phyloP scores from a whole-genome alignment of 2,329 filamentous ascomycete species.

The Aspergillus pseudoviridinutans region DNA sequence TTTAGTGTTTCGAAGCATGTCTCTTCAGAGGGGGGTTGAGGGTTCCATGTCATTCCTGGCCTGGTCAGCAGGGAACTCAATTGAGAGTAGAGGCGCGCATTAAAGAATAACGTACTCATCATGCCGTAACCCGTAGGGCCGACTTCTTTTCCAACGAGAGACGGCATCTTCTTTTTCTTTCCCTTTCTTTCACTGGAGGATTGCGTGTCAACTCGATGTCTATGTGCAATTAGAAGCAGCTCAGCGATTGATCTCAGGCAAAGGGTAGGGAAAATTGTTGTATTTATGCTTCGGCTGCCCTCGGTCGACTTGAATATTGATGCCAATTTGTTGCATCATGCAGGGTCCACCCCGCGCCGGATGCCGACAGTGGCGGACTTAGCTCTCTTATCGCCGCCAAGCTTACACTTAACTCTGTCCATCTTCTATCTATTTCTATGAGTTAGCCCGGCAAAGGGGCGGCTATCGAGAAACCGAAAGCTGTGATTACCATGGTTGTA shows the following conservation, averaged over 20 bases:
- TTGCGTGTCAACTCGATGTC: too few species aligned
- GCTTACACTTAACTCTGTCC: background rate
- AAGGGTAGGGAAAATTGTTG: background rate
- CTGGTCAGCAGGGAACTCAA: constrained; percentile 5
- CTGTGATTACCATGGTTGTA: background rate
- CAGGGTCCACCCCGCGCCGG: background rate
- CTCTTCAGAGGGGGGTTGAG: constrained; percentile 23
- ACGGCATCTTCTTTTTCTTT: constrained; percentile 21
- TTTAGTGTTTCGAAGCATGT: constrained; percentile 52
- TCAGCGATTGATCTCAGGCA: background rate
- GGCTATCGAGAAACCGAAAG: background rate
- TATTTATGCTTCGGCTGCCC: background rate
- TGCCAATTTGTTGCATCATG: background rate
- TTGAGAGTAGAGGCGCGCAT: background rate
- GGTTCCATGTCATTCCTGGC: constrained; percentile 35
- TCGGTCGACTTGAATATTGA: background rate
- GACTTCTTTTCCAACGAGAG: constrained; percentile 34
- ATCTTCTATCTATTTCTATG: background rate
- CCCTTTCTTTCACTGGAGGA: background rate
- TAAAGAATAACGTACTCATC: constrained; percentile 46
- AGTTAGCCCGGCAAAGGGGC: background rate
- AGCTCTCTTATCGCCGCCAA: background rate
- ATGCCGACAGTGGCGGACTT: background rate
- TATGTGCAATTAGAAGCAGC: background rate
- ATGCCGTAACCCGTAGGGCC: constrained; percentile 53